Evolutionary conservation across 148 eudicot genomes (phyloP).

Genomic region (Rhododendron molle): DNA sequence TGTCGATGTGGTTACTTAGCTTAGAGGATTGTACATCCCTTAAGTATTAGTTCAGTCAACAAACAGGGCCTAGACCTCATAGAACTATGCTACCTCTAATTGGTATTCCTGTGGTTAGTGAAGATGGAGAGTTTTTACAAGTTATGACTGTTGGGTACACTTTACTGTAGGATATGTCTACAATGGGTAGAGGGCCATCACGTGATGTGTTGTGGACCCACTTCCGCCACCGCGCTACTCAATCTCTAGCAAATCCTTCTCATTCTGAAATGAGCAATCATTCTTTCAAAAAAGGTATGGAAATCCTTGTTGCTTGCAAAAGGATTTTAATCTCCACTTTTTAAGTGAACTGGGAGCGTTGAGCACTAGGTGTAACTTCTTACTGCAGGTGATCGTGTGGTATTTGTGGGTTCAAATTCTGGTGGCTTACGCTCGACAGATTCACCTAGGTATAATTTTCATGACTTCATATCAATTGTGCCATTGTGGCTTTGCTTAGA

Average conservation of each 20-base stretch:
- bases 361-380: background rate
- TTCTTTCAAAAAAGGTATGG: constrained; percentile 42
- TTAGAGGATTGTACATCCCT: background rate
- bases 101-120: background rate
- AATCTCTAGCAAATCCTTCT: constrained; percentile 10
- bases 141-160: background rate
- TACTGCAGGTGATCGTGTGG: constrained; percentile 64
- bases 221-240: background rate
- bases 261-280: constrained; percentile 37
- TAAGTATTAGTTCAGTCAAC: background rate
- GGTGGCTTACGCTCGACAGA: constrained; percentile 31
- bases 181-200: background rate
- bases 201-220: background rate
- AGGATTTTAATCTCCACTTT: background rate
- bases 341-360: background rate
- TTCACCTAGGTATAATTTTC: constrained; percentile 40
- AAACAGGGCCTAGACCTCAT: background rate
- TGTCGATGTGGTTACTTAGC: background rate
- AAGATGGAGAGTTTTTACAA: background rate
- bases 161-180: background rate
- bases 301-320: background rate
- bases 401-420: constrained; percentile 44
- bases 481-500: background rate
- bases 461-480: background rate
- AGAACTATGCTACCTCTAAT: background rate